Percentiles rank a stretch among this genome's conserved stretches.
Evolutionary conservation across 2,329 filamentous ascomycete species (phyloP).

Genomic region (Paraphaeosphaeria sporulosa): DNA sequence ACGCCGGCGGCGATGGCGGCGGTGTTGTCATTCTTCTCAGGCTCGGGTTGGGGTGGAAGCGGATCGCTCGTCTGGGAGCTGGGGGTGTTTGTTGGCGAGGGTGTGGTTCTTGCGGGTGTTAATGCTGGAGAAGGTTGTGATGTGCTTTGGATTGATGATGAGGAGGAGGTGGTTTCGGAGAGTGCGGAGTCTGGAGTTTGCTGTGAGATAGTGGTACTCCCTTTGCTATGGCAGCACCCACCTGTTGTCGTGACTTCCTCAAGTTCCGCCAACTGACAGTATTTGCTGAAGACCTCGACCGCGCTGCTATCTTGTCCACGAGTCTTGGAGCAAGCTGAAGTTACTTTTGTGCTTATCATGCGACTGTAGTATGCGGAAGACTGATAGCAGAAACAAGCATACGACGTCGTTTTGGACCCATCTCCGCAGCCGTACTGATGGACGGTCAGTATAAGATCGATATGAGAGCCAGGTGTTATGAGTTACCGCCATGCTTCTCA

Average conservation of each 20-base stretch:
- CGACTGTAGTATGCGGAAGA: slow-evolving; percentile 22
- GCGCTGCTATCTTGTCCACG: slow-evolving; percentile 17
- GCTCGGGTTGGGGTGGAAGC: background rate
- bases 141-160: background rate
- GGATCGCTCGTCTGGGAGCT: background rate
- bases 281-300: slow-evolving; percentile 20
- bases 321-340: slow-evolving; percentile 18
- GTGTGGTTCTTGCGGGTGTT: background rate
- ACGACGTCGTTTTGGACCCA: slow-evolving; percentile 24
- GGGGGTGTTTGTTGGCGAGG: background rate
- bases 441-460: background rate
- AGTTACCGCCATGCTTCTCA: slow-evolving; percentile 23
- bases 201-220: background rate
- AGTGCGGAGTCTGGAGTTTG: background rate
- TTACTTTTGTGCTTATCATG: slow-evolving; percentile 22
- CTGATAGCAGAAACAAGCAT: slow-evolving; percentile 26
- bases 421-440: slow-evolving; percentile 25
- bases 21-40: slow-evolving; percentile 5
- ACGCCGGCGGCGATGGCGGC: slow-evolving; percentile 17
- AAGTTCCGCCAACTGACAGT: slow-evolving; percentile 19
- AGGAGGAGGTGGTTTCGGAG: background rate
- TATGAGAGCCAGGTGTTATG: too few relatives aligned
- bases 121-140: slow-evolving; percentile 3
- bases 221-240: background rate
- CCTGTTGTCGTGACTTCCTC: slow-evolving; percentile 5